Evolutionary conservation across 2,329 filamentous ascomycete genomes (phyloP).

Genomic region (Penicillium psychrosexuale): DNA sequence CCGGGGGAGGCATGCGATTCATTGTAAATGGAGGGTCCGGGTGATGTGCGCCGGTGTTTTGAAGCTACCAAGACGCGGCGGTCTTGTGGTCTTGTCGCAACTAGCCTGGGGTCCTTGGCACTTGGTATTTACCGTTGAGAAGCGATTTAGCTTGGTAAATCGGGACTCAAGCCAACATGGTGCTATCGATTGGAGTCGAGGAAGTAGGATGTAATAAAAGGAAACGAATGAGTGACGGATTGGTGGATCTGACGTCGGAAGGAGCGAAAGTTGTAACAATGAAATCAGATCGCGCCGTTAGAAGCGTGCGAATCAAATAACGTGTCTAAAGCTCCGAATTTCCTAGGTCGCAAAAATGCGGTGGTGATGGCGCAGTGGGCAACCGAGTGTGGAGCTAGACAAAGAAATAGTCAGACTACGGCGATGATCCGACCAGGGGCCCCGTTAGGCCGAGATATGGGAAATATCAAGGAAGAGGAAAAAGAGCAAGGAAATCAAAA

Average conservation of each 20-base stretch:
- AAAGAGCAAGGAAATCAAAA: not conserved
- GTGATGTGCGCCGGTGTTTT: not conserved
- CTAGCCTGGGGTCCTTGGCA: not conserved
- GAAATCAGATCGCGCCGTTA: conserved; percentile 14
- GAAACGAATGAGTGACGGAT: not conserved
- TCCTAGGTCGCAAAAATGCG: conserved; percentile 18
- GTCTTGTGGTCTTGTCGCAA: not conserved
- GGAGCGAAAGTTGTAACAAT: not conserved
- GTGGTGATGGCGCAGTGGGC: conserved; percentile 7
- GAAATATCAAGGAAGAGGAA: conserved; percentile 6
- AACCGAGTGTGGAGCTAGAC: conserved; percentile 17
- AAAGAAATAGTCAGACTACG: conserved; percentile 21
- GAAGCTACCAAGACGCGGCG: not conserved
- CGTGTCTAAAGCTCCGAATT: conserved; percentile 4
- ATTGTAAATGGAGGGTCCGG: conserved; percentile 12
- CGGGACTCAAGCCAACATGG: not conserved
- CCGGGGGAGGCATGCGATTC: conserved; percentile 34
- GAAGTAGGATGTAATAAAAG: not conserved
- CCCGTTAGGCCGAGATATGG: conserved; percentile 2
- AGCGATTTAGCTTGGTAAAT: not conserved
- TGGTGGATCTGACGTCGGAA: not conserved
- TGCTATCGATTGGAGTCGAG: not conserved
- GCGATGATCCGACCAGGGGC: conserved; percentile 14
- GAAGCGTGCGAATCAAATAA: conserved; percentile 1
- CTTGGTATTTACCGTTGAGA: not conserved